Conservation (phyloP, 345 rosid species). For the Salix dunnii region DNA sequence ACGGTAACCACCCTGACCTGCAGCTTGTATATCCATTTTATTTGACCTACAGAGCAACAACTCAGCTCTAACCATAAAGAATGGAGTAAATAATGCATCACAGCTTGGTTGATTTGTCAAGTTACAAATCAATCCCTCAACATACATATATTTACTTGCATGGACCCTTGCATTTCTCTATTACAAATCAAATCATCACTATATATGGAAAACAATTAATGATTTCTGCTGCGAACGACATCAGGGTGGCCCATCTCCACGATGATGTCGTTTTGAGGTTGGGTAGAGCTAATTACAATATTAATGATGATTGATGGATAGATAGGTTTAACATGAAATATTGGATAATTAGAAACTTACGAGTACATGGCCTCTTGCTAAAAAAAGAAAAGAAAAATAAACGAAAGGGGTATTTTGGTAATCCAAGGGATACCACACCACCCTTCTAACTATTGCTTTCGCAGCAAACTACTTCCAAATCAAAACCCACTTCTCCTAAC, state of each 20-base stretch:
- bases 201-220: no score
- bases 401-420: constrained; percentile 20
- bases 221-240: no score
- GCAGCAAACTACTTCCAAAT: constrained; percentile 22
- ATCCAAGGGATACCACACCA: background rate
- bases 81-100: background rate
- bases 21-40: constrained; percentile 3
- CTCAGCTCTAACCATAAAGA: constrained; percentile 5
- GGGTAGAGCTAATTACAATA: no score
- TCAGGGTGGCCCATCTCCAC: no score
- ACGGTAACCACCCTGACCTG: constrained; percentile 35
- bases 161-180: no score
- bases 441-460: constrained; percentile 23
- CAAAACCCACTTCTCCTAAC: constrained; percentile 14
- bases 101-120: constrained; percentile 5
- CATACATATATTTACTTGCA: no score
- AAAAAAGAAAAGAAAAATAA: no score
- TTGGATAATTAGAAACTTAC: no score
- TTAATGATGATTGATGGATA: background rate
- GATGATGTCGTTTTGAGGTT: no score
- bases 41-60: constrained; percentile 13
- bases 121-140: constrained; percentile 8
- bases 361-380: background rate
- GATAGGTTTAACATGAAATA: background rate
- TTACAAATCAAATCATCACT: no score